Base-by-base conservation (phyloP, 345 rosid genomes). In the Gossypium longicalyx region DNA sequence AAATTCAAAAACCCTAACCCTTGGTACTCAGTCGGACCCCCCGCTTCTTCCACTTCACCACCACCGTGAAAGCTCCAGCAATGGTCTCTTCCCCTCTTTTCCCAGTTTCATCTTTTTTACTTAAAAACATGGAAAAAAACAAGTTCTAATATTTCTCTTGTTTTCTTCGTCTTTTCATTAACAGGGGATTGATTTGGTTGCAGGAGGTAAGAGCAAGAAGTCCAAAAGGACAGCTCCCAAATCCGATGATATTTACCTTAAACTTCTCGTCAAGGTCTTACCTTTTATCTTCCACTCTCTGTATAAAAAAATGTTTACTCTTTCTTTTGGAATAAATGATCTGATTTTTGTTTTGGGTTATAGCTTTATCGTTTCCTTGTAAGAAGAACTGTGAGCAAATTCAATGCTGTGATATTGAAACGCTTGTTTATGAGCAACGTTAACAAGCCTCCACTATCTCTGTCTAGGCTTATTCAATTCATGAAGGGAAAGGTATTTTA, bases 131-230 rank as follows among this genome's bases (percentile, higher is more conserved):
- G 49, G 1, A 11, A 0, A 17, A 17, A 20, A 67, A 4, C 1
- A 4, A 3, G 12, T 45, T 38, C 5, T 54, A 22, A 44, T 22
- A 1, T 67, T 13, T 38, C n/a, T 20, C n/a, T 38, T 52, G 72
- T 78, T 22, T 73, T 76, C 76, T 22, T n/a, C n/a, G 17, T 47
- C 29, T 67, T 67, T 67, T 34, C 10, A 64, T 4, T 12, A 72
- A 41, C 84, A 93, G 99, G 99, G 99, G 20, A 88, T 95, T 78
- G 97, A 93, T 86, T 71, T 95, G 83, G 81, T 87, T 61, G 97
- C 97, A 11, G 99, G 97, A 85, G 97, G 98, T 72, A 91, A 96
- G 93, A 85, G 90, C 80, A 96, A 91, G 87, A 91, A 91, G 83
- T 83, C 98, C 60, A 90, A 83, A 77, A 82, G 98, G 61, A 93